phyloP scores from a whole-genome alignment of 176 grass and related monocot genomes.

The Oryza coarctata region DNA sequence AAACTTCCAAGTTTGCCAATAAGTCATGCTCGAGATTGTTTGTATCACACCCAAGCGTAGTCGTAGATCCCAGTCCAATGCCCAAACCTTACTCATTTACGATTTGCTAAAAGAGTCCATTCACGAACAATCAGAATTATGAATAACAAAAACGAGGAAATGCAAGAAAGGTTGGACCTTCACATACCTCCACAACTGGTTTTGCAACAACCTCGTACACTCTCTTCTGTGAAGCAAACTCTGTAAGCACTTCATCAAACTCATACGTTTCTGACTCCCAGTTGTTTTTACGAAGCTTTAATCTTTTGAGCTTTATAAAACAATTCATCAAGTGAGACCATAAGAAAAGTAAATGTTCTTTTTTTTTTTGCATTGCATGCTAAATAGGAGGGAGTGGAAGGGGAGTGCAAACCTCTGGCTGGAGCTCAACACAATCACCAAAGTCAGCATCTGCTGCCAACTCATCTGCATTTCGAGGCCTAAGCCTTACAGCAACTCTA shows the following conservation, averaged over 20 bases:
- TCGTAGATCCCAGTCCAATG: background rate
- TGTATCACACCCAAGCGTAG: background rate
- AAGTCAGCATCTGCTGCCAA: slow-evolving; percentile 88
- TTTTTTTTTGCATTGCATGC: background rate
- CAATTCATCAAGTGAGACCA: slow-evolving; percentile 20
- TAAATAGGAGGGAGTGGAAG: background rate
- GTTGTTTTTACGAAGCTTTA: slow-evolving; percentile 99
- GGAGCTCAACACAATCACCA: slow-evolving; percentile 94
- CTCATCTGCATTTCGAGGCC: slow-evolving; percentile 88
- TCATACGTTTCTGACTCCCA: slow-evolving; percentile 97
- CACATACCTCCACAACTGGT: slow-evolving; percentile 94
- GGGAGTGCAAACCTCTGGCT: slow-evolving; percentile 67
- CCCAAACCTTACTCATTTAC: slow-evolving; percentile 6
- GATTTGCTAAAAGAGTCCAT: background rate
- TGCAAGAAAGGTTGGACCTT: slow-evolving; percentile 31
- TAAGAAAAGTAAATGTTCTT: slow-evolving; percentile 13
- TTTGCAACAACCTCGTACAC: slow-evolving; percentile 99
- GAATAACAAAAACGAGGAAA: background rate
- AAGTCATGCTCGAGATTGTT: background rate
- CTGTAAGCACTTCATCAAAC: slow-evolving; percentile 95
- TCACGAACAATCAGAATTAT: background rate
- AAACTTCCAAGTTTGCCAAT: background rate
- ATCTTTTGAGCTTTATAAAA: slow-evolving; percentile 83
- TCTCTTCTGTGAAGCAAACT: slow-evolving; percentile 98
- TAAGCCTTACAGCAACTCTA: slow-evolving; percentile 95